phyloP scores from a whole-genome alignment of 163 green algal species.

The Scenedesmus sp. region DNA sequence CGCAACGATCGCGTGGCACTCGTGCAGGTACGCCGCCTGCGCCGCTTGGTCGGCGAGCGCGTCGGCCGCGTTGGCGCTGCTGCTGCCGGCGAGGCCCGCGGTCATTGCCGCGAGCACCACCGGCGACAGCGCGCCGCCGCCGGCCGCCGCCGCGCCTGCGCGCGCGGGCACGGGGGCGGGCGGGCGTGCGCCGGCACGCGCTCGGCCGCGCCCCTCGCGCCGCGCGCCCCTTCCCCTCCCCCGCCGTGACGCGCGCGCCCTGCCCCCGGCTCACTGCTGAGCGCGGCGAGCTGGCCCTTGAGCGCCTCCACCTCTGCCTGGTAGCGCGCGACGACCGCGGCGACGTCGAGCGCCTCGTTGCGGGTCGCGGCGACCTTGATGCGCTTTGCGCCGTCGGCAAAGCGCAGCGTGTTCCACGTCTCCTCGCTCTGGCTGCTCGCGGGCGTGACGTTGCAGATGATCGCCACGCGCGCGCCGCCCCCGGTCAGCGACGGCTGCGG shows the following conservation, averaged over 20 bases:
- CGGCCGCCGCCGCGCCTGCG: slow-evolving; percentile 26
- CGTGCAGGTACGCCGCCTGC: slow-evolving; percentile 28
- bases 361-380: slow-evolving; percentile 74
- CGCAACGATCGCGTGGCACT: not conserved
- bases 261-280: slow-evolving; percentile 2
- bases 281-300: slow-evolving; percentile 73
- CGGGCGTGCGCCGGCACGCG: no score
- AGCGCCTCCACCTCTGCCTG: slow-evolving; percentile 87
- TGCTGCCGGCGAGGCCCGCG: slow-evolving; percentile 23
- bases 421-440: slow-evolving; percentile 89
- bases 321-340: slow-evolving; percentile 83
- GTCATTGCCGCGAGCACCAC: slow-evolving; percentile 30
- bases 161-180: not conserved
- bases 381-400: slow-evolving; percentile 90
- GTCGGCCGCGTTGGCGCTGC: slow-evolving; percentile 14
- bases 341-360: slow-evolving; percentile 91
- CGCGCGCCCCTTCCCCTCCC: no score
- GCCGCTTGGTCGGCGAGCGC: slow-evolving; percentile 7
- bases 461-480: slow-evolving; percentile 74
- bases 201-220: no score
- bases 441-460: slow-evolving; percentile 95
- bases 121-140: slow-evolving; percentile 10
- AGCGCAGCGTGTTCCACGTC: slow-evolving; percentile 98
- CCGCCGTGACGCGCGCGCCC: not conserved
- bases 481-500: slow-evolving; percentile 72